Evolutionary conservation across 768 basidiomycete genomes (phyloP), one percentile per base, ranked within the genome.

Genomic region (Suillus placidus): DNA sequence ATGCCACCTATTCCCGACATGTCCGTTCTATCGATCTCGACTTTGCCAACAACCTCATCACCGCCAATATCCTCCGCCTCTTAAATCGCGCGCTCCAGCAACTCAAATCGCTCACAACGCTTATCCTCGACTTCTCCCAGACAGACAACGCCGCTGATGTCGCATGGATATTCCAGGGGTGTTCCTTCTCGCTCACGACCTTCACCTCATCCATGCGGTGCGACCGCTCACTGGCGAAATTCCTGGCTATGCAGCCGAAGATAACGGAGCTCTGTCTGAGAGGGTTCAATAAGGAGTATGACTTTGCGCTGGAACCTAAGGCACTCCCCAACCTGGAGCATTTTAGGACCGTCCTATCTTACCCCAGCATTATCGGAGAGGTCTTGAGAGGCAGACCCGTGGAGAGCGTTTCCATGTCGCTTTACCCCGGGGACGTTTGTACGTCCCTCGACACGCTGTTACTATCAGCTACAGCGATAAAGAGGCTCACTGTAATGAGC

Each of bases 121-220:
- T 89, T 45, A 73, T 73, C 47, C 79, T 90, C 68, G 87, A 89
- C 62, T 78, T 88, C 62, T 71, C 85, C 70, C 18, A 68, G 5
- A 64, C 49, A 6, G 76, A 80, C 67, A 76, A 72, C 62, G 37
- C 78, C 73, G 62, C 70, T 68, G 5, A 74, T 37, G 79, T 84
- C 3, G 74, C 81, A 4, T 87, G 87, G 85, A 76, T 88, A 37
- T 81, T 88, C 54, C 70, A 77, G 7, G 76, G 74, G 8, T 80
- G 81, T 71, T 65, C 78, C 12, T 84, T 87, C 68, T 73, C 74
- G 6, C 80, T 90, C 37, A 68, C 71, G n/a, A 70, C 77, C 0
- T 81, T 89, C 69, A 80, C 83, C 12, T 88, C 87, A 0, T 86
- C 87, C 20, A 81, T 88, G 74, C 81, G 82, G n/a, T 87, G 82